A percentile compares a stretch with the other conserved stretches of the same genome.
Evolutionary conservation across 371 early-diverging fungal genomes (phyloP).

Genomic region (Apophysomyces trapeziformis): DNA sequence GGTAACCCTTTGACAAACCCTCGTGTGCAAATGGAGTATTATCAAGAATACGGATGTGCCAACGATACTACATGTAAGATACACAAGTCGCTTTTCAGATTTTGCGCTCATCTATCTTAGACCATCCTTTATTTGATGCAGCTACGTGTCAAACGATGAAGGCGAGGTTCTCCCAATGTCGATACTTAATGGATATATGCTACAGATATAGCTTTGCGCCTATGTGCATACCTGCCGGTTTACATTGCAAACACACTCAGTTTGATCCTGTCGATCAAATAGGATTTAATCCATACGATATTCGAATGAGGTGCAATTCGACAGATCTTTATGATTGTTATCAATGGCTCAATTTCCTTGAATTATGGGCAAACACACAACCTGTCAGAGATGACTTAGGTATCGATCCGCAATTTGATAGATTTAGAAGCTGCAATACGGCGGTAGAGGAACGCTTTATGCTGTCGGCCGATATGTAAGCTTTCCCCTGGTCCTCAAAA

Average conservation of each 20-base stretch:
- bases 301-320: conserved; percentile 64
- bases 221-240: conserved; percentile 75
- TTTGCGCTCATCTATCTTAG: background rate
- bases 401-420: conserved; percentile 39
- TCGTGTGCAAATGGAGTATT: background rate
- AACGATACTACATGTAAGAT: conserved; percentile 8
- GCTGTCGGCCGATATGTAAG: conserved; percentile 78
- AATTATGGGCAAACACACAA: conserved; percentile 66
- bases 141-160: conserved; percentile 68
- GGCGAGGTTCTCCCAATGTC: conserved; percentile 66
- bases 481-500: conserved; percentile 17
- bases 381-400: conserved; percentile 76
- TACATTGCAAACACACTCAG: conserved; percentile 75
- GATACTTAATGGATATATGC: conserved; percentile 69
- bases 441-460: conserved; percentile 71
- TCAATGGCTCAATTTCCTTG: conserved; percentile 70
- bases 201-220: conserved; percentile 72
- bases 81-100: conserved; percentile 5
- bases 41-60: background rate
- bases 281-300: conserved; percentile 74
- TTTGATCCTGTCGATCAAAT: conserved; percentile 56
- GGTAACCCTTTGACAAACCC: conserved; percentile 1
- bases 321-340: conserved; percentile 64
- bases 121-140: conserved; percentile 27
- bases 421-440: conserved; percentile 73